A percentile compares a stretch with the other conserved stretches of the same genome.
phyloP scores from a whole-genome alignment of 2,329 filamentous ascomycete species.

The Akanthomyces dipterigenus region DNA sequence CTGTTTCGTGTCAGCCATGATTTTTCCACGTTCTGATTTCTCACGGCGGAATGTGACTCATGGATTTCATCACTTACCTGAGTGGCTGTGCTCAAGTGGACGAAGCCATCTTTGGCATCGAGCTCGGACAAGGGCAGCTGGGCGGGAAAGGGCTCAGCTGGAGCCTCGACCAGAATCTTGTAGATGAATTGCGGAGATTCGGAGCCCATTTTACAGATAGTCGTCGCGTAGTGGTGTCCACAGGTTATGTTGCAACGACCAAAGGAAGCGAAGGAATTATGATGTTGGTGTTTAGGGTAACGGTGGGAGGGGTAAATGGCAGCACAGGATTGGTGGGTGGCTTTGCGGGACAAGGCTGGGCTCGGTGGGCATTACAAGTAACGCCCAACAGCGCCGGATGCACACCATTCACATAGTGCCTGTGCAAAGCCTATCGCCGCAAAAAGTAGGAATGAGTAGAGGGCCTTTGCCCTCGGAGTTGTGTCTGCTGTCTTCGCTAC shows the following conservation, averaged over 20 bases:
- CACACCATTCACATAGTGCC: too few species aligned
- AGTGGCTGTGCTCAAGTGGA: constrained; percentile 51
- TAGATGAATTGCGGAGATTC: constrained; percentile 42
- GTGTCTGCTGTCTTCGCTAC: constrained; percentile 58
- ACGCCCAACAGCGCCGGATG: too few species aligned
- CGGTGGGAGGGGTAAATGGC: not conserved
- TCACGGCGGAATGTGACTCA: too few species aligned
- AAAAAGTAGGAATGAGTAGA: constrained; percentile 36
- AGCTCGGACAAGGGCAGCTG: constrained; percentile 52
- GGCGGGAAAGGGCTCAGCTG: constrained; percentile 45
- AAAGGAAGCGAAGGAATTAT: not conserved
- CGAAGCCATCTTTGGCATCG: constrained; percentile 53
- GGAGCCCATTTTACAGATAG: constrained; percentile 21
- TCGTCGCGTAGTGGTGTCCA: not conserved
- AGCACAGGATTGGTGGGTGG: not conserved
- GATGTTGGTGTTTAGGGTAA: constrained; percentile 8
- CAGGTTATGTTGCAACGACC: not conserved
- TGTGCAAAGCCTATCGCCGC: not conserved
- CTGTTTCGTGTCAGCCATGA: constrained; percentile 22
- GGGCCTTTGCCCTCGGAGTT: constrained; percentile 58
- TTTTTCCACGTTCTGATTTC: too few species aligned
- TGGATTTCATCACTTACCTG: too few species aligned
- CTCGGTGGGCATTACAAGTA: too few species aligned
- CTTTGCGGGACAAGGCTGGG: not conserved
- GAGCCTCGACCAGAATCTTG: constrained; percentile 51